A percentile compares a stretch with the other conserved stretches of the same genome.
Evolutionary conservation across 208 protist species (phyloP).

Genomic region (Leishmania lainsoni): DNA sequence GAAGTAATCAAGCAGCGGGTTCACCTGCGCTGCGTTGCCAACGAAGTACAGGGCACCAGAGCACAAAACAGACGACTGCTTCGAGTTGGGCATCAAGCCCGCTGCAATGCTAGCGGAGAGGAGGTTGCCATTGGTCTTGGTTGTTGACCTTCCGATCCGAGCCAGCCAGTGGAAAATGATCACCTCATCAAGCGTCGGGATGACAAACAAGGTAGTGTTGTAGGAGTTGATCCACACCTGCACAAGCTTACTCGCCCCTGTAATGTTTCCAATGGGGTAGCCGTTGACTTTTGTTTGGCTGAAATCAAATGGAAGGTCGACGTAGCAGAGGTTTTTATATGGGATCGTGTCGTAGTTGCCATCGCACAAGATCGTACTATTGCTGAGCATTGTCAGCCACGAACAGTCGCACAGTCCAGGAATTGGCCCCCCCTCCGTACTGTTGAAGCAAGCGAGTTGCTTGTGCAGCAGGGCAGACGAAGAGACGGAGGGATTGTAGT

Average conservation of each 20-base stretch:
- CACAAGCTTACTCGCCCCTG: constrained; percentile 31
- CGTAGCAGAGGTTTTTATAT: constrained; percentile 39
- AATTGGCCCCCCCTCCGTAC: constrained; percentile 6
- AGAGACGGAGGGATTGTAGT: constrained; percentile 16
- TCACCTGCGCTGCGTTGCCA: constrained; percentile 17
- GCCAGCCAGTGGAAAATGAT: constrained; percentile 58
- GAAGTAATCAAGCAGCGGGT: constrained; percentile 39
- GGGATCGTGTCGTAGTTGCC: constrained; percentile 40
- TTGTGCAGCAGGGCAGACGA: constrained; percentile 18
- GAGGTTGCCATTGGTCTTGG: constrained; percentile 10
- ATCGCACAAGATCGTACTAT: constrained; percentile 17
- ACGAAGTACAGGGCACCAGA: constrained; percentile 55
- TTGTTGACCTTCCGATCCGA: constrained; percentile 23
- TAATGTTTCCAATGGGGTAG: constrained; percentile 27
- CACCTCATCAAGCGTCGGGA: constrained; percentile 48
- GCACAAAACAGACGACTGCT: constrained; percentile 38
- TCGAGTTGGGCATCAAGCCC: constrained; percentile 45
- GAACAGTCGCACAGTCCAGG: constrained; percentile 36
- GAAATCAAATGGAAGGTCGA: constrained; percentile 12
- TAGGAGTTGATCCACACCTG: constrained; percentile 33
- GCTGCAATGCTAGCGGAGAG: constrained; percentile 17
- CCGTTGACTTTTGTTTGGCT: constrained; percentile 11
- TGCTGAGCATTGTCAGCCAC: not conserved
- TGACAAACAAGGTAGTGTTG: constrained; percentile 26
- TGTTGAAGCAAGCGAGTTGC: constrained; percentile 32